Conservation (phyloP, 352 stramenopile species). For the Phytophthora citrophthora region DNA sequence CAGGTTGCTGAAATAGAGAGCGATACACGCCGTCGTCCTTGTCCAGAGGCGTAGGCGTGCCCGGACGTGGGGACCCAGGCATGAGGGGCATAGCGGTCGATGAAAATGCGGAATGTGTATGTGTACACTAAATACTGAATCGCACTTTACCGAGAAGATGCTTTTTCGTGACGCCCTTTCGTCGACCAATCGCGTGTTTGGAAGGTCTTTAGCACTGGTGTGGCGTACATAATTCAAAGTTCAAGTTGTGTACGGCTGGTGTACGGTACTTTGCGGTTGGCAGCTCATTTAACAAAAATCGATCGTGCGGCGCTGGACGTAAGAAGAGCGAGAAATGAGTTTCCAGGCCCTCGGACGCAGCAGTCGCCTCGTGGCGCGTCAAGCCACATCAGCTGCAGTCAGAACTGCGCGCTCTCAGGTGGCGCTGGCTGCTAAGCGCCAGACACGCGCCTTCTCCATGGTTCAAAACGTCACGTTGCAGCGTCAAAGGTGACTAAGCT, state of each 20-base stretch:
- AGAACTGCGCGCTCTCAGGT: constrained; percentile 24
- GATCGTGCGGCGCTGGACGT: constrained; percentile 14
- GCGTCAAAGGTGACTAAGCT: constrained; percentile 28
- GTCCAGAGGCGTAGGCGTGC: constrained; percentile 42
- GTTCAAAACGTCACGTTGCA: constrained; percentile 28
- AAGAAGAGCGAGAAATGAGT: constrained; percentile 44
- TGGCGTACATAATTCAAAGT: constrained; percentile 11
- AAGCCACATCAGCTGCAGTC: constrained; percentile 15
- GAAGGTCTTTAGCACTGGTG: not conserved
- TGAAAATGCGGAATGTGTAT: constrained; percentile 4
- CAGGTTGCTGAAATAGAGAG: constrained; percentile 84
- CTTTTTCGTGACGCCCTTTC: too few relatives aligned
- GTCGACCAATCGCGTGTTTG: constrained; percentile 21
- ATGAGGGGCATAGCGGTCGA: constrained; percentile 53
- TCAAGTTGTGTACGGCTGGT: constrained; percentile 36
- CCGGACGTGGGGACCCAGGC: constrained; percentile 66
- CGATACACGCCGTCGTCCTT: constrained; percentile 81
- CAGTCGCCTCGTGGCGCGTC: constrained; percentile 39
- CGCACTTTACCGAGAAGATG: not conserved
- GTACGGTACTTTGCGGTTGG: constrained; percentile 11
- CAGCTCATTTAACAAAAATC: constrained; percentile 24
- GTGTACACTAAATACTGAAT: constrained; percentile 4
- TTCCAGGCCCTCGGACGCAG: constrained; percentile 60
- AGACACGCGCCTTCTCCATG: constrained; percentile 35
- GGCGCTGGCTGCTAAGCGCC: constrained; percentile 11